Conservation (phyloP, 306 rosid genomes). For the Hippophae gyantsensis region DNA sequence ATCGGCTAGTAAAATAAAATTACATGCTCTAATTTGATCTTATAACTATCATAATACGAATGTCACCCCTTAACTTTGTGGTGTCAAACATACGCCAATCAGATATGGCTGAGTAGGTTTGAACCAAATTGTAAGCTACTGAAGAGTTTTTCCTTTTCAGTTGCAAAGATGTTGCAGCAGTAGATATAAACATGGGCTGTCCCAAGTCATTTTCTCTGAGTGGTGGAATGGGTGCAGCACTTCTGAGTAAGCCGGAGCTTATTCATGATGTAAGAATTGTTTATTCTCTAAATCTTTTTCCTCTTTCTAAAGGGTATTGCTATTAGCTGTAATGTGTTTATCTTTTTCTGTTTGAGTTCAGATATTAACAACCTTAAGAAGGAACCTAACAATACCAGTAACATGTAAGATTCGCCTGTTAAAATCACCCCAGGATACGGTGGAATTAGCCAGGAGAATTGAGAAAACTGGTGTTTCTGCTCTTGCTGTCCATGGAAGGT, state of each 20-base stretch:
- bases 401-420: conserved; percentile 86
- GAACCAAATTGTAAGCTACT: neutral
- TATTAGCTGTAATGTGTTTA: conserved; percentile 6
- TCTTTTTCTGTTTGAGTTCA: conserved; percentile 24
- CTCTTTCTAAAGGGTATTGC: conserved; percentile 2
- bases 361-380: conserved; percentile 78
- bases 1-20: too few relatives aligned
- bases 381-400: conserved; percentile 72
- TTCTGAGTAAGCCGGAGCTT: conserved; percentile 69
- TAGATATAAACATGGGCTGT: conserved; percentile 95
- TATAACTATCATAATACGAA: too few relatives aligned
- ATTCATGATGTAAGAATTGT: conserved; percentile 57
- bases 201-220: conserved; percentile 81
- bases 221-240: conserved; percentile 93
- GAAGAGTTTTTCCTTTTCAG: conserved; percentile 25
- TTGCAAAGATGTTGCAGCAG: conserved; percentile 74
- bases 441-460: conserved; percentile 72
- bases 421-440: conserved; percentile 60
- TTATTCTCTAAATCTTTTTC: conserved; percentile 12
- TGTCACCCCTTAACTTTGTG: too few relatives aligned
- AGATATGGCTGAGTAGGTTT: neutral
- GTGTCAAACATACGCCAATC: too few relatives aligned
- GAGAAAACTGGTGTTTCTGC: conserved; percentile 91
- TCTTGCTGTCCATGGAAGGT: conserved; percentile 91
- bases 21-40: too few relatives aligned